Evolutionary conservation across 352 stramenopile genomes (phyloP).

Genomic region (Blastocystis sp.): DNA sequence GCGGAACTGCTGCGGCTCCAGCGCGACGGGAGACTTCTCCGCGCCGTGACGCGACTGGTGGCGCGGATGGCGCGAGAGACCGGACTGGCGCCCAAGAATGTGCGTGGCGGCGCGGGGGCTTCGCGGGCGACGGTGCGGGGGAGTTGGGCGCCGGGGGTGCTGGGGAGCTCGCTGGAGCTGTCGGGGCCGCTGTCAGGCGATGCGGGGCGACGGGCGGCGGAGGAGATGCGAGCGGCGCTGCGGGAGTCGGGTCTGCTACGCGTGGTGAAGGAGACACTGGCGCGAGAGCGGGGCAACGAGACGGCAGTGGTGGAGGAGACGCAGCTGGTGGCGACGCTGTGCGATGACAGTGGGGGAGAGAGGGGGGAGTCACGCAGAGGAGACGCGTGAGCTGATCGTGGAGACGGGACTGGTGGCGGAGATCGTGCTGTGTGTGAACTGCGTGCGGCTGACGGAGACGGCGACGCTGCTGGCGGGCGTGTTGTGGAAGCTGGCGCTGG

Average conservation of each 20-base stretch:
- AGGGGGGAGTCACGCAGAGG: not conserved
- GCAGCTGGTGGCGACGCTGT: not conserved
- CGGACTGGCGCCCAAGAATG: not conserved
- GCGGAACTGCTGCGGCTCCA: not conserved
- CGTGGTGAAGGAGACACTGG: not conserved
- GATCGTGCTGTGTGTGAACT: not conserved
- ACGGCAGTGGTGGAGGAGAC: not conserved
- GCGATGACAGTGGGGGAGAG: not conserved
- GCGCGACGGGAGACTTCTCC: too few relatives aligned
- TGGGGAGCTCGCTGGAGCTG: too few relatives aligned
- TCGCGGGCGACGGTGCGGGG: too few relatives aligned
- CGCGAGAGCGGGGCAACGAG: not conserved
- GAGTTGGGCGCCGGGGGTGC: too few relatives aligned
- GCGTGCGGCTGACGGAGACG: not conserved
- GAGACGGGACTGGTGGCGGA: not conserved
- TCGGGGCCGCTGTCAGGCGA: not conserved
- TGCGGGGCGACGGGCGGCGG: not conserved
- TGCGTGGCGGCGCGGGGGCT: too few relatives aligned
- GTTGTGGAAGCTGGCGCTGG: not conserved
- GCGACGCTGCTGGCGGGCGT: not conserved
- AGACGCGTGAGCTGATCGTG: not conserved
- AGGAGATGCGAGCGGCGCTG: too few relatives aligned
- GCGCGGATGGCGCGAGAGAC: too few relatives aligned
- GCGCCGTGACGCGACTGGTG: too few relatives aligned
- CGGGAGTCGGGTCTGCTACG: not conserved